phyloP scores from a whole-genome alignment of 2,329 filamentous ascomycete genomes.

The Alternaria dauci region DNA sequence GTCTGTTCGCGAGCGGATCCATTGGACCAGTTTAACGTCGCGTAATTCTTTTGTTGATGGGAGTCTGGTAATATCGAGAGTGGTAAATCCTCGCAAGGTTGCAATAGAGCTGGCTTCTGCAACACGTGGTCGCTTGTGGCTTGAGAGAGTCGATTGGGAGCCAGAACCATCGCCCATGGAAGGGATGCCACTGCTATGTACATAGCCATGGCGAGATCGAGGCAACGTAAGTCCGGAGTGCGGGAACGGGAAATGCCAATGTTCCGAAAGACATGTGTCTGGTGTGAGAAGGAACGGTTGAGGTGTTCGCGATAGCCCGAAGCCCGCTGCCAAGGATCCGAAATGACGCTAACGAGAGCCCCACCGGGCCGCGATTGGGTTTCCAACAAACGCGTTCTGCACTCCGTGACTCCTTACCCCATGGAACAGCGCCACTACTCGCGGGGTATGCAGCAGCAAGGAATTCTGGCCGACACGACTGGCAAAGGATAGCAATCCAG shows the following conservation, averaged over 20 bases:
- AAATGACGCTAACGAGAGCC: slow-evolving; percentile 5
- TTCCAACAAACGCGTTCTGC: slow-evolving; percentile 1
- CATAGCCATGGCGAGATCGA: background rate
- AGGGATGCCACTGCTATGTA: background rate
- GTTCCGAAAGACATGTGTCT: background rate
- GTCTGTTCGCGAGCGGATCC: background rate
- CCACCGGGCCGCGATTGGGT: slow-evolving; percentile 12
- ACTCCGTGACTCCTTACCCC: slow-evolving; percentile 8
- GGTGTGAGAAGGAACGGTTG: background rate
- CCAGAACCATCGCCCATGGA: background rate
- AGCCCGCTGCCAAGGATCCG: slow-evolving; percentile 27
- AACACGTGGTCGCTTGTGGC: background rate
- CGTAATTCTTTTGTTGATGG: background rate
- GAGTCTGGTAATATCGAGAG: fast-evolving
- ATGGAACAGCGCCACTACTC: slow-evolving; percentile 7
- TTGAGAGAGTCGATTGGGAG: background rate
- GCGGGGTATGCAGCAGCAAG: slow-evolving; percentile 9
- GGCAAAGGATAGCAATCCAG: background rate
- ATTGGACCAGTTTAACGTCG: background rate
- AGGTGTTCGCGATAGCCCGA: slow-evolving; percentile 13
- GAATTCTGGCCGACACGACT: background rate
- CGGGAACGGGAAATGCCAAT: background rate
- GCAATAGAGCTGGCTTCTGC: background rate
- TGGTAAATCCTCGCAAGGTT: background rate
- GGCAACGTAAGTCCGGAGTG: background rate